These are phyloP conservation scores for Calocybe indica DNA, from an alignment of 768 basidiomycete species.

Conservation along the genomic window DNA sequence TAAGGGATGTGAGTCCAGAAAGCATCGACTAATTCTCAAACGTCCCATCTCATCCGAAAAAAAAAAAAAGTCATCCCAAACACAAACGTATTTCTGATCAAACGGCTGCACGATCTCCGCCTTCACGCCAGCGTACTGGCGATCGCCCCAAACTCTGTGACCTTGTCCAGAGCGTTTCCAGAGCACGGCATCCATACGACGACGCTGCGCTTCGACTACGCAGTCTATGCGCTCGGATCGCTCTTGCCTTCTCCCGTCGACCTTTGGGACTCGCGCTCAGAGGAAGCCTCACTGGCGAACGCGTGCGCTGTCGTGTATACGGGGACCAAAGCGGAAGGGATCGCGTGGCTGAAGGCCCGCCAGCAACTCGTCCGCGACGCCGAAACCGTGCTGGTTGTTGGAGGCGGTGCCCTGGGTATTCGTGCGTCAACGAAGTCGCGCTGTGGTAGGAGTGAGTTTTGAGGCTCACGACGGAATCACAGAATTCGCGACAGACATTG, in stretches of 20 bases:
- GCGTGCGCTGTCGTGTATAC: constrained; percentile 13
- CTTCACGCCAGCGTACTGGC: constrained; percentile 41
- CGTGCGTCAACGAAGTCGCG: constrained; percentile 33
- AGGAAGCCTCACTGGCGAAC: constrained; percentile 2
- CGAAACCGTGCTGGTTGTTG: constrained; percentile 53
- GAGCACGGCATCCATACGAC: constrained; percentile 32
- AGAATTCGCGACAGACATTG: constrained; percentile 66
- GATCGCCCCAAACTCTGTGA: constrained; percentile 32
- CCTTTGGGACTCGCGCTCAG: constrained; percentile 36
- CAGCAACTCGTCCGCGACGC: constrained; percentile 44
- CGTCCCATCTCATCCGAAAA: background rate
- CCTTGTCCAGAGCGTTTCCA: constrained; percentile 41
- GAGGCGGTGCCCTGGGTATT: constrained; percentile 70
- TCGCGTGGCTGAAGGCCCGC: constrained; percentile 44
- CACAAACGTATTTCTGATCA: constrained; percentile 35
- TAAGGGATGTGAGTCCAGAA: constrained; percentile 48
- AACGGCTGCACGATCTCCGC: constrained; percentile 20
- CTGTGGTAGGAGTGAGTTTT: background rate
- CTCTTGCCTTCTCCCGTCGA: constrained; percentile 49
- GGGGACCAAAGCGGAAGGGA: constrained; percentile 42
- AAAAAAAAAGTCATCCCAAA: constrained; percentile 45
- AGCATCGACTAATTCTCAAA: background rate
- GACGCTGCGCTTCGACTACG: constrained; percentile 46
- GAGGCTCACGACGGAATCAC: constrained; percentile 1
- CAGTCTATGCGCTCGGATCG: constrained; percentile 57